Conservation (phyloP, 129 eudicot species). For the Oenanthe sinensis region DNA sequence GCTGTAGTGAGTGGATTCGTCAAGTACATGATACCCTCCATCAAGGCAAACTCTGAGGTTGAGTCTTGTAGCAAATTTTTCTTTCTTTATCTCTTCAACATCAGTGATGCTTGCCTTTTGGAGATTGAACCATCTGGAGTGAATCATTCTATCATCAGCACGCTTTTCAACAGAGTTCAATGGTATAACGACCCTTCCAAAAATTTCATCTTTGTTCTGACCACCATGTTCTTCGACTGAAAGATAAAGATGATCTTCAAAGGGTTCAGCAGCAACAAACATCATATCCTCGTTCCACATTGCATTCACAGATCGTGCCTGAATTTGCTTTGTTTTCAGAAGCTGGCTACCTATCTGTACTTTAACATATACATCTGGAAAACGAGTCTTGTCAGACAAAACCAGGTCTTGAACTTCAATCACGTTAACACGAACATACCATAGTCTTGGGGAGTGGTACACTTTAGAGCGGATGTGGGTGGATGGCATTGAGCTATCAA, state of each 20-base stretch:
- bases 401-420: conserved; percentile 85
- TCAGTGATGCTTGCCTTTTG: conserved; percentile 42
- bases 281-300: conserved; percentile 87
- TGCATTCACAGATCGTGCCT: conserved; percentile 39
- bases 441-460: conserved; percentile 80
- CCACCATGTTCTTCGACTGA: conserved; percentile 68
- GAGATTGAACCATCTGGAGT: conserved; percentile 53
- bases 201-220: conserved; percentile 49
- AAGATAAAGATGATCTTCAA: conserved; percentile 73
- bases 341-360: conserved; percentile 57
- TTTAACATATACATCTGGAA: conserved; percentile 64
- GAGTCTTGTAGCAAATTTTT: conserved; percentile 59
- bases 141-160: conserved; percentile 60
- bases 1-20: conserved; percentile 89
- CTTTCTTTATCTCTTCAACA: conserved; percentile 43
- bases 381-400: conserved; percentile 46
- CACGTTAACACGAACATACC: conserved; percentile 88
- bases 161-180: conserved; percentile 46
- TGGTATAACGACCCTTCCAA: conserved; percentile 63
- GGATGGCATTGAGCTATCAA: conserved; percentile 34
- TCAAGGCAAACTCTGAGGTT: conserved; percentile 76
- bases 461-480: conserved; percentile 69
- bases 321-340: conserved; percentile 49
- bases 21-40: conserved; percentile 93
- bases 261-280: conserved; percentile 95